Evolutionary conservation across 2,329 filamentous ascomycete genomes (phyloP), one percentile per base, ranked within the genome.

Genomic region (Elsinoe ampelina): DNA sequence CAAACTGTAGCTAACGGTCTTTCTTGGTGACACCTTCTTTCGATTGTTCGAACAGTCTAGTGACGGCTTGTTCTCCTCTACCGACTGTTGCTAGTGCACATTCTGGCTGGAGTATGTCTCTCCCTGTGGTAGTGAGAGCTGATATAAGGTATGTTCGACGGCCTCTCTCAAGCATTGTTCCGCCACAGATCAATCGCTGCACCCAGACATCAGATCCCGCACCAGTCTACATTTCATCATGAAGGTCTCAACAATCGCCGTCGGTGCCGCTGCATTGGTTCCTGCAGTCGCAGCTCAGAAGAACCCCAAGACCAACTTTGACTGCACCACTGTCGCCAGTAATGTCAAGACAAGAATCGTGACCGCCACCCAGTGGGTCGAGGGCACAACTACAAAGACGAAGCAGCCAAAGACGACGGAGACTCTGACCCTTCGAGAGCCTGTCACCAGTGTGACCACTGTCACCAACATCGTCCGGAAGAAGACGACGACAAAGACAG

Each of bases 191-290:
- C 41, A 22, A 45, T 19, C 15, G n/a, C 15, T 11, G 3, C 41
- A 45, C 19, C 20, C 41, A 22, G 19, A 45, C 19, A 20, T 52
- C 19, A 22, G 6, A 39, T 22, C 12, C 11, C 15, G 8, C 32
- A 36, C 26, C 26, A 30, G 22, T 32, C 45, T 17, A 17, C 20
- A 11, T 19, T 4, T 42, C n/a, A 55, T 32, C 12, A 56, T 56
- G 54, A 56, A 48, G 54, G 39, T 56, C 54, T 47, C 54, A 20
- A n/a, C 54, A 15, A n/a, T 45, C 19, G 39, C 54, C 41, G 17
- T 48, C 26, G 26, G 38, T 26, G 54, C 54, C 20, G 32, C 20
- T 17, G 54, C 54, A 12, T 17, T 56, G 4, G 54, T 36, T 17
- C 54, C 54, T 35, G 41, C 41, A 7, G 39, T 56, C 13, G 10